These are phyloP conservation scores for Penicillium brevicompactum DNA, from an alignment of 2,329 filamentous ascomycete genomes.

Conservation along the genomic window DNA sequence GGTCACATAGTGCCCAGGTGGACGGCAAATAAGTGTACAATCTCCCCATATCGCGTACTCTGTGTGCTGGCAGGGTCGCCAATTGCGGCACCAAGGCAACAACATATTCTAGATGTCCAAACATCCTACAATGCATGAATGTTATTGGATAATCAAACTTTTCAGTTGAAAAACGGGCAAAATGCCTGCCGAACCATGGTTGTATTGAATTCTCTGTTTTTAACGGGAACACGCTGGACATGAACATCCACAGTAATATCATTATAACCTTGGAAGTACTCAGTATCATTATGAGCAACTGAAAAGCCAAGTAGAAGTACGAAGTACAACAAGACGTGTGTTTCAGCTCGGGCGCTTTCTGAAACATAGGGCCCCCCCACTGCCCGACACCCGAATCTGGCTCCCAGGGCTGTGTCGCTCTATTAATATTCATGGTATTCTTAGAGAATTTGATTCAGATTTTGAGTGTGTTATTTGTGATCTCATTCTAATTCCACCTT, in stretches of 20 bases:
- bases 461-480: neutral
- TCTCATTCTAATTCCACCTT: neutral
- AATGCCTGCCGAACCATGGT: constrained; percentile 1
- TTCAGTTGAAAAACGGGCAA: neutral
- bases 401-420: constrained; percentile 19
- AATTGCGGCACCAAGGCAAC: too few species aligned
- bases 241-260: too few species aligned
- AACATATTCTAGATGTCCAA: too few species aligned
- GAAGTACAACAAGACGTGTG: neutral
- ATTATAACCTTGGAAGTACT: too few species aligned
- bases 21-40: too few species aligned
- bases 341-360: constrained; percentile 25
- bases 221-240: too few species aligned
- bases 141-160: neutral
- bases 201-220: constrained; percentile 1
- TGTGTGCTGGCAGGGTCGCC: too few species aligned
- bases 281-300: too few species aligned
- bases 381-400: constrained; percentile 21
- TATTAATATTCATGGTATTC: constrained; percentile 24
- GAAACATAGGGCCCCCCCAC: constrained; percentile 27
- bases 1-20: too few species aligned
- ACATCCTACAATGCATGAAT: too few species aligned
- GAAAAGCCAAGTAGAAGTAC: neutral
- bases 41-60: too few species aligned
- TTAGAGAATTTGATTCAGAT: neutral